Evolutionary conservation across 129 eudicot genomes (phyloP).

Genomic region (Helichrysum umbraculigerum): DNA sequence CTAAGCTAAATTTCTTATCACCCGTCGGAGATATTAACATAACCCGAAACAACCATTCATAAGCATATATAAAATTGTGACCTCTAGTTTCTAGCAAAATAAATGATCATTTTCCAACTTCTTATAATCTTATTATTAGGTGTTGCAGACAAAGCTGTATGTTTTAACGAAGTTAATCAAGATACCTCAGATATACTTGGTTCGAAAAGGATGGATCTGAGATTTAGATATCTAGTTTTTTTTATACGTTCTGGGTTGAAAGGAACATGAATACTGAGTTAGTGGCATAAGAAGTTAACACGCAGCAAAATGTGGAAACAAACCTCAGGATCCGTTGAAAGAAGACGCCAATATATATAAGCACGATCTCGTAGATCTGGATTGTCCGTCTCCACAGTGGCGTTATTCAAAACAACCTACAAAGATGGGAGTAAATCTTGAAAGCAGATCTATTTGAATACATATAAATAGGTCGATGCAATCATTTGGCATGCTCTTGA

Average conservation of each 20-base stretch:
- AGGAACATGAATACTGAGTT: background rate
- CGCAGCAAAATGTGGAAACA: constrained; percentile 12
- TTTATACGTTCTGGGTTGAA: background rate
- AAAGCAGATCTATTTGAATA: constrained; percentile 1
- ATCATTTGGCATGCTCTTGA: background rate
- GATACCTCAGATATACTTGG: background rate
- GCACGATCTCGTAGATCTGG: constrained; percentile 97
- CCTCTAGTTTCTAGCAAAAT: background rate
- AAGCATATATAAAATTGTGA: background rate
- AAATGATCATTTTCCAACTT: background rate
- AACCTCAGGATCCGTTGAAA: constrained; percentile 97
- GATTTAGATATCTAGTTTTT: background rate
- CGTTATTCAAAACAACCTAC: constrained; percentile 92
- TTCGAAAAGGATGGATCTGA: background rate
- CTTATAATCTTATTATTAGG: background rate
- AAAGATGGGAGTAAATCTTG: constrained; percentile 10
- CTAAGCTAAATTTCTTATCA: too few relatives aligned
- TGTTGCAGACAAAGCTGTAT: background rate
- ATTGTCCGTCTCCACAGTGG: constrained; percentile 98
- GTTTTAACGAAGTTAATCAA: background rate
- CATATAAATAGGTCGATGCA: background rate
- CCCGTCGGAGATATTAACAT: background rate
- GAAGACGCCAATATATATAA: constrained; percentile 98
- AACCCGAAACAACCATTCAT: background rate
- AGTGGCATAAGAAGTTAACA: background rate